Base-by-base conservation (phyloP, 2,329 filamentous ascomycete genomes). In the Epichloe sibirici region DNA sequence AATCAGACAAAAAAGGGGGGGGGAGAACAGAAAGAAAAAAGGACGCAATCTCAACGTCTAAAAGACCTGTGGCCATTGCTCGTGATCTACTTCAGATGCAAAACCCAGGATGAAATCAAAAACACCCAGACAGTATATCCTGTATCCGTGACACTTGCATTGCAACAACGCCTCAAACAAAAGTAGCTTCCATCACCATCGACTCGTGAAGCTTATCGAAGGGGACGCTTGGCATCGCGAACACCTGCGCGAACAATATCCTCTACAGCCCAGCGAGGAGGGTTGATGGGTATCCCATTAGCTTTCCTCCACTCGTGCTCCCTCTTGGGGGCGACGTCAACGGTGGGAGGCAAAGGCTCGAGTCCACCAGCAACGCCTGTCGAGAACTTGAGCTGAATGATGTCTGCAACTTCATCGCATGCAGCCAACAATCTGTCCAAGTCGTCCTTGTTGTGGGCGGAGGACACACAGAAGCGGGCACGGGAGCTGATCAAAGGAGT, bases 401-500 rank as follows among this genome's bases (percentile, higher is more conserved):
- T 79, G 58, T 95, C 88, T 53, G 91, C 90, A 53, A 96, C 83
- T 69, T 97, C 88, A 64, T 97, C 89, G 63, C 91, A 97, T 15
- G 93, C 93, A 4, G 82, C 77, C 49, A 98, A 74, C 54, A 98
- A 74, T 48, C 91, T 83, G 68, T 98, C 93, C 62, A 98, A 79
- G 66, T 98, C 93, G 49, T 98, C 93, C 75, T 98, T 98, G 71
- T 94, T 98, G 74, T 98, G 93, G 1, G 93, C 89, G 2, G 93
- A 84, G 3, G 90, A 95, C 51, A 98, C 83, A 66, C 93, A 98
- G 80, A 98, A 96, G 47, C 93, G 86, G 49, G 89, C 93, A 57
- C 93, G 86, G 21, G 91, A 96, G 56, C 88, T 94, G 61, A 97
- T 94, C 45, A 98, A 79, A 1, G 93, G 93, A 2, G 93, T 98